These are phyloP conservation scores for Gillenia trifoliata DNA, from an alignment of 306 rosid species.

Conservation along the genomic window DNA sequence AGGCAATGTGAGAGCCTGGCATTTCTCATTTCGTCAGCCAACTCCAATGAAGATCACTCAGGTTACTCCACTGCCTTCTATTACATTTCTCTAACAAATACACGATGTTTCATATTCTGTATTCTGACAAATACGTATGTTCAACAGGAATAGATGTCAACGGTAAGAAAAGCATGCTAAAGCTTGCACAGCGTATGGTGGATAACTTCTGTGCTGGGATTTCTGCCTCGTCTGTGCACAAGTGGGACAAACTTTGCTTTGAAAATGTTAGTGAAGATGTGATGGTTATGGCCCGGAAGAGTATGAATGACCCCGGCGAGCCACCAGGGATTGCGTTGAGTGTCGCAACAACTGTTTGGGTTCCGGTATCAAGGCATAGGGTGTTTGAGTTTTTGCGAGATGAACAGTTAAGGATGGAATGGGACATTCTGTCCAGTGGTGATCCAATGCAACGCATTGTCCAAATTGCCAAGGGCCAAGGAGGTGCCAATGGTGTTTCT, in stretches of 20 bases:
- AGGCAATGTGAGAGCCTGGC: slow-evolving; percentile 70
- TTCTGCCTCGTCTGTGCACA: slow-evolving; percentile 42
- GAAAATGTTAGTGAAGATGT: slow-evolving; percentile 45
- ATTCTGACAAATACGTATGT: slow-evolving; percentile 13
- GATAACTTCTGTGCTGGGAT: slow-evolving; percentile 68
- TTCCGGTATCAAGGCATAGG: slow-evolving; percentile 51
- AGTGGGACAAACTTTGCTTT: slow-evolving; percentile 53
- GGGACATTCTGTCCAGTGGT: slow-evolving; percentile 60
- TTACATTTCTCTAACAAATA: background rate
- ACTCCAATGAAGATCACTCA: slow-evolving; percentile 42
- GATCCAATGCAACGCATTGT: slow-evolving; percentile 56
- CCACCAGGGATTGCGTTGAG: slow-evolving; percentile 59
- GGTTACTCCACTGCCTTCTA: slow-evolving; percentile 27
- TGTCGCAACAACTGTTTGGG: slow-evolving; percentile 78
- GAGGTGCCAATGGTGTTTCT: slow-evolving; percentile 56
- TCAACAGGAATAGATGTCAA: slow-evolving; percentile 37
- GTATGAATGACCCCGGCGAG: slow-evolving; percentile 50
- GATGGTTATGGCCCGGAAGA: slow-evolving; percentile 54
- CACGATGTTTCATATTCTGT: slow-evolving; percentile 17
- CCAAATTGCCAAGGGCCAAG: slow-evolving; percentile 52
- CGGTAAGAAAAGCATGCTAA: slow-evolving; percentile 52
- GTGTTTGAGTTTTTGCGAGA: slow-evolving; percentile 62
- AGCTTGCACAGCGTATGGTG: slow-evolving; percentile 72
- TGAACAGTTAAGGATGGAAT: slow-evolving; percentile 45
- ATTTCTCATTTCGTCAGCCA: slow-evolving; percentile 41